Base-by-base conservation (phyloP, 306 rosid genomes). In the Sicyos baderoa region DNA sequence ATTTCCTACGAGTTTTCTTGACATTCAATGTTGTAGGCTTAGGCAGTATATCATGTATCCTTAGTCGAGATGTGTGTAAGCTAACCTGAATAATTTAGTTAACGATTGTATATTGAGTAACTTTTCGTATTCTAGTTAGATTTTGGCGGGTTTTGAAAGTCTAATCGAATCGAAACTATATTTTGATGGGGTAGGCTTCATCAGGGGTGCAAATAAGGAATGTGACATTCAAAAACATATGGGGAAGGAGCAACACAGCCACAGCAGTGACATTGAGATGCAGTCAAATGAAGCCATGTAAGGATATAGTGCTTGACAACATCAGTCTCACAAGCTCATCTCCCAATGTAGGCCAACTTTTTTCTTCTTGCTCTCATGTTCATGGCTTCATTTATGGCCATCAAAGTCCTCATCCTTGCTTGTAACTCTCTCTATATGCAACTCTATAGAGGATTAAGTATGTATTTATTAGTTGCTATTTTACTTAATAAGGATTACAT, bases 151-250 rank as follows among this genome's bases (percentile, higher is more conserved):
- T 37, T 5, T 37, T 37, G 44, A 37, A 5, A 37, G 7, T 9
- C 49, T 44, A 7, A 17, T 52, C 0, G 58, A 53, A 18, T 18
- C 5, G 32, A 19, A 19, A n/a, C n/a, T 19, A 0, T 35, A 1
- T 54, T 37, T 61, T 12, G 45, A 9, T 53, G 18, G 9, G 2
- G 3, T 59, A 82, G 96, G 77, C 0, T 10, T 17, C 62, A 29
- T 89, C 94, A 17, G 15, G 42, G 0, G 85, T 89, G 45, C 83
- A 89, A 78, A 85, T 89, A 22, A 78, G 82, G 49, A 42, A 82
- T 54, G 81, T 85, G 51, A 72, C 22, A 0, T 89, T 80, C 81
- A 85, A 6, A 25, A 75, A 84, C 56, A 78, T 89, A 27, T 5
- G 52, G 84, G 96, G 96, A 76, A 84, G 72, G 3, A 74, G 84